phyloP scores from a whole-genome alignment of 2,329 filamentous ascomycete genomes.

The Podosphaera aphanis region DNA sequence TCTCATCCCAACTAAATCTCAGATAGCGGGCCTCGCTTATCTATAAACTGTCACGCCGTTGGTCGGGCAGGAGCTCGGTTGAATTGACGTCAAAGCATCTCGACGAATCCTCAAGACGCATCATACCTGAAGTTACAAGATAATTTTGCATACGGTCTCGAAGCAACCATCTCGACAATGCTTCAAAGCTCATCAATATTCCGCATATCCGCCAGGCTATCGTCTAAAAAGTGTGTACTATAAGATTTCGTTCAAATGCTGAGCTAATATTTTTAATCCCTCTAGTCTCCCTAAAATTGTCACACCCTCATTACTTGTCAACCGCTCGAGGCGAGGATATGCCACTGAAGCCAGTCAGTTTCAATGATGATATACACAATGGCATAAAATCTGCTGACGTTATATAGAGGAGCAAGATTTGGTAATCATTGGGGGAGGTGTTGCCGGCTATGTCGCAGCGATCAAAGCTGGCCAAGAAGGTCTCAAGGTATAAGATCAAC shows the following conservation, averaged over 20 bases:
- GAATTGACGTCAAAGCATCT: background rate
- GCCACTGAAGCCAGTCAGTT: constrained; percentile 22
- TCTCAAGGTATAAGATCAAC: constrained; percentile 48
- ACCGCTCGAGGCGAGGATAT: constrained; percentile 36
- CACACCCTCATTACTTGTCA: constrained; percentile 22
- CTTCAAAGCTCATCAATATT: constrained; percentile 37
- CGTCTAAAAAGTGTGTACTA: background rate
- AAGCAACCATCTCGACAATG: constrained; percentile 21
- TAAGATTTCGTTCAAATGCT: constrained; percentile 25
- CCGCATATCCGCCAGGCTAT: constrained; percentile 26
- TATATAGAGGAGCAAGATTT: constrained; percentile 71
- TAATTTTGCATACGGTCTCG: background rate
- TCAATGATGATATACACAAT: background rate
- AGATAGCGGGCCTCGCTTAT: background rate
- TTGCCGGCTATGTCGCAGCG: constrained; percentile 93
- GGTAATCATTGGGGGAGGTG: constrained; percentile 92
- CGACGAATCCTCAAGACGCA: background rate
- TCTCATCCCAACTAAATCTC: background rate
- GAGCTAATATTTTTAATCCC: constrained; percentile 25
- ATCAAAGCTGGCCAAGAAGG: constrained; percentile 98
- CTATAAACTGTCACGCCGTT: background rate
- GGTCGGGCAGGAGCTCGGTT: background rate
- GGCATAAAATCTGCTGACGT: background rate
- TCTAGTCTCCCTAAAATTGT: constrained; percentile 21
- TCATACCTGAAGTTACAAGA: background rate